These are phyloP conservation scores for Parmales sp. DNA, from an alignment of 108 stramenopile species.

Conservation along the genomic window DNA sequence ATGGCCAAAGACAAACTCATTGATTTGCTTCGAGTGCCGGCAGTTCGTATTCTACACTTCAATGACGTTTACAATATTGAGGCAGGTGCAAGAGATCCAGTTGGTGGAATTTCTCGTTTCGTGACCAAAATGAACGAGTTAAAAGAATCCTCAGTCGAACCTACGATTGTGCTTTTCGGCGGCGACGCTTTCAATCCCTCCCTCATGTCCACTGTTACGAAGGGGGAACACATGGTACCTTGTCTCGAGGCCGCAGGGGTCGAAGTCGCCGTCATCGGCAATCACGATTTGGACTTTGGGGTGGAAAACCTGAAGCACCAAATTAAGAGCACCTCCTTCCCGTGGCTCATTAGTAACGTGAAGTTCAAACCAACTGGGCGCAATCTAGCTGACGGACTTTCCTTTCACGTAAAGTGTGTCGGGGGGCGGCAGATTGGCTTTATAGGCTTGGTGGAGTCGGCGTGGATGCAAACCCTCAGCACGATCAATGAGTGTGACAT, in stretches of 20 bases:
- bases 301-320: conserved; percentile 21
- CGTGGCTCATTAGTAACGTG: conserved; percentile 35
- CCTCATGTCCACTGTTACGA: conserved; percentile 26
- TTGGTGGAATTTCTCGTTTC: conserved; percentile 13
- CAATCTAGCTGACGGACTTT: background rate
- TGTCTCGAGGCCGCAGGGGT: conserved; percentile 24
- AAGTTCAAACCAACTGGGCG: background rate
- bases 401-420: background rate
- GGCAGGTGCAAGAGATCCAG: background rate
- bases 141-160: background rate
- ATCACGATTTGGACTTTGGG: conserved; percentile 43
- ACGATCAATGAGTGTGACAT: conserved; percentile 25
- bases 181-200: conserved; percentile 36
- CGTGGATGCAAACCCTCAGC: conserved; percentile 32
- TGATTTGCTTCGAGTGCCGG: too few relatives aligned
- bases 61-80: conserved; percentile 39
- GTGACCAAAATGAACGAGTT: conserved; percentile 14
- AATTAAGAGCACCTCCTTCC: conserved; percentile 22
- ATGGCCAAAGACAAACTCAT: too few relatives aligned
- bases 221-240: conserved; percentile 37
- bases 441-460: conserved; percentile 29
- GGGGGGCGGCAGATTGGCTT: conserved; percentile 18
- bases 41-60: conserved; percentile 30
- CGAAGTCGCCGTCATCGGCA: conserved; percentile 32
- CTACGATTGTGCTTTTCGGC: conserved; percentile 20